A percentile compares a stretch with the other conserved stretches of the same genome.
Evolutionary conservation across 2,329 filamentous ascomycete species (phyloP).

Genomic region (Dactylellina drechsleri): DNA sequence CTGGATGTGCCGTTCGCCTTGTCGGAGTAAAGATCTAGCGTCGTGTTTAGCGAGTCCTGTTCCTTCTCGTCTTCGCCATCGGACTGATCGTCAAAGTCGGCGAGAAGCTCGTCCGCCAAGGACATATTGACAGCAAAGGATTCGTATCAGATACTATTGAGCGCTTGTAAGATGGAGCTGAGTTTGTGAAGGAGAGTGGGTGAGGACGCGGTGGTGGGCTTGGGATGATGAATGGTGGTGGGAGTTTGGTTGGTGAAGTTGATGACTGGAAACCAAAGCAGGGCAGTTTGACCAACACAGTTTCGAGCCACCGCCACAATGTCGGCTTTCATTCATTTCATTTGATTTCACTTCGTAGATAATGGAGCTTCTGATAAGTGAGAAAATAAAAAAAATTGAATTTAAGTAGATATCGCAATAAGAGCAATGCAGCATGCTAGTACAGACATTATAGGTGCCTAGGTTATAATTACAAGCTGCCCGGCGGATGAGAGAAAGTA

Average conservation of each 20-base stretch:
- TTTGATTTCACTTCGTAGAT: too few relatives aligned
- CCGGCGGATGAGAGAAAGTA: background rate
- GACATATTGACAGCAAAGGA: conserved; percentile 72
- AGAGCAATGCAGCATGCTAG: background rate
- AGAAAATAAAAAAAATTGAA: too few relatives aligned
- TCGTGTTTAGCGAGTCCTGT: conserved; percentile 63
- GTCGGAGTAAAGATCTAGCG: conserved; percentile 61
- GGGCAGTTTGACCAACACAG: background rate
- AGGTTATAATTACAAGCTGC: too few relatives aligned
- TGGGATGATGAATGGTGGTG: background rate
- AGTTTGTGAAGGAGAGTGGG: background rate
- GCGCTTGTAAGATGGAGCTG: conserved; percentile 14
- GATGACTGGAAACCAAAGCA: background rate
- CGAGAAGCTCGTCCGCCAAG: conserved; percentile 88
- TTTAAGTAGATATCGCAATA: background rate
- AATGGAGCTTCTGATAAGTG: too few relatives aligned
- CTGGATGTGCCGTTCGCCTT: conserved; percentile 59
- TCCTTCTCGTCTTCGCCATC: conserved; percentile 74
- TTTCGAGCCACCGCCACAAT: background rate
- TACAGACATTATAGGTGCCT: too few relatives aligned
- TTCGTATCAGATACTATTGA: conserved; percentile 32
- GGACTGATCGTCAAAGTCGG: conserved; percentile 88
- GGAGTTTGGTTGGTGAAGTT: background rate
- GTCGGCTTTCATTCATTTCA: too few relatives aligned
- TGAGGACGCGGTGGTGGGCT: conserved; percentile 3